Base-by-base conservation (phyloP, 495 filamentous ascomycete species). In the Hypoxylon intermedium region DNA sequence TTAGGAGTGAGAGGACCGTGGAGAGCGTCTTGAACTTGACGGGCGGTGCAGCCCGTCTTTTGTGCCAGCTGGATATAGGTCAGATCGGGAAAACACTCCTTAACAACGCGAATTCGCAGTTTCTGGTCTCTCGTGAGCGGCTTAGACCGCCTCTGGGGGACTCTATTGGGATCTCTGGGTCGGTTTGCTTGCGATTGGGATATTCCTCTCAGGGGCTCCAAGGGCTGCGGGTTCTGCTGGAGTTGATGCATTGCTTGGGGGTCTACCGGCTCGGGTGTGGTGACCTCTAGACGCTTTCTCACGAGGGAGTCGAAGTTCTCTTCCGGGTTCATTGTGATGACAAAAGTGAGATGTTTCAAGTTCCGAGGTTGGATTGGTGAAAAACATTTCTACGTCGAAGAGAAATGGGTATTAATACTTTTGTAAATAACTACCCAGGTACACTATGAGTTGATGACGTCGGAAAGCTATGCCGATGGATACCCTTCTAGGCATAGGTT, bases 331-430 rank as follows among this genome's bases (percentile, higher is more conserved):
- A 13, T 34, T 9, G 31, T 11, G 31, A 11, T 12, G 9, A 34
- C 9, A 5, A 11, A 12, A 13, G 11, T 5, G 6, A 37, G 11
- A 37, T n/a, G n/a, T n/a, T 37, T 37, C 34, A 1, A 34, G 24
- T 4, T 26, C 7, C 7, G 24, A 26, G 7, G 24, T 4, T 26
- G 24, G 7, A 7, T 26, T 7, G 3, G 24, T 3, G 24, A 26
- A 7, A 26, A n/a, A n/a, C n/a, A n/a, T n/a, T n/a, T n/a, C n/a
- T n/a, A n/a, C n/a, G n/a, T n/a, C n/a, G n/a, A n/a, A n/a, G n/a
- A n/a, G 24, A 26, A 24, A 50, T 38, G 11, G 34, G 41, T 52
- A 11, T 1, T 44, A 44, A 38, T 51, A n/a, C n/a, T n/a, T n/a
- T n/a, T n/a, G n/a, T n/a, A n/a, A n/a, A n/a, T n/a, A n/a, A n/a